Conservation (phyloP, 2,329 filamentous ascomycete species). For the Talaromyces sp. region DNA sequence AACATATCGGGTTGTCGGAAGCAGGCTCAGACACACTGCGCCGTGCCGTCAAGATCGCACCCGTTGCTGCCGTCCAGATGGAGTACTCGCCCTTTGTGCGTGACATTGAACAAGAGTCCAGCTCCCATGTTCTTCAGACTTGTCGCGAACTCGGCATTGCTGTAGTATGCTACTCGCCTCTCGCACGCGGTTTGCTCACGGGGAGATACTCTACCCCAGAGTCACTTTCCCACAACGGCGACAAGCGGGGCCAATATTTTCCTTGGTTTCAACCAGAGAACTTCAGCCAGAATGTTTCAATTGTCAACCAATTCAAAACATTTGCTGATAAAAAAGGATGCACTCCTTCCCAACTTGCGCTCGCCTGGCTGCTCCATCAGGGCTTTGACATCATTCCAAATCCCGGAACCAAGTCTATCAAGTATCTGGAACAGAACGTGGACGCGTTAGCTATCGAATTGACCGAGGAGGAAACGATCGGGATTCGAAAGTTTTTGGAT, state of each 20-base stretch:
- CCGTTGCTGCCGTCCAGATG: not conserved
- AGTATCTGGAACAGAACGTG: conserved; percentile 31
- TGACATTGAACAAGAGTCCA: conserved; percentile 20
- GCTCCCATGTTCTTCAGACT: conserved; percentile 19
- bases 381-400: conserved; percentile 27
- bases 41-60: not conserved
- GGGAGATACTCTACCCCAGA: conserved; percentile 8
- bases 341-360: conserved; percentile 20
- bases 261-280: conserved; percentile 6
- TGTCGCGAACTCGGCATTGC: conserved; percentile 25
- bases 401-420: conserved; percentile 28
- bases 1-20: not conserved
- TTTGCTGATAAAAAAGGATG: conserved; percentile 24
- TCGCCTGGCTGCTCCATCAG: conserved; percentile 22
- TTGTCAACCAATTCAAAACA: conserved; percentile 10
- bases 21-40: not conserved
- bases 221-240: not conserved
- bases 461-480: conserved; percentile 23
- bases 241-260: not conserved
- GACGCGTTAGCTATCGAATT: conserved; percentile 25
- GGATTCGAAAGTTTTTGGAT: not conserved
- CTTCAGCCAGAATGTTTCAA: not conserved
- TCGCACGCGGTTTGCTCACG: conserved; percentile 24
- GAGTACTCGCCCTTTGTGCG: conserved; percentile 15
- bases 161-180: conserved; percentile 21